phyloP scores from a whole-genome alignment of 1,284 basidiomycete genomes.

The Thecaphora thlaspeos region DNA sequence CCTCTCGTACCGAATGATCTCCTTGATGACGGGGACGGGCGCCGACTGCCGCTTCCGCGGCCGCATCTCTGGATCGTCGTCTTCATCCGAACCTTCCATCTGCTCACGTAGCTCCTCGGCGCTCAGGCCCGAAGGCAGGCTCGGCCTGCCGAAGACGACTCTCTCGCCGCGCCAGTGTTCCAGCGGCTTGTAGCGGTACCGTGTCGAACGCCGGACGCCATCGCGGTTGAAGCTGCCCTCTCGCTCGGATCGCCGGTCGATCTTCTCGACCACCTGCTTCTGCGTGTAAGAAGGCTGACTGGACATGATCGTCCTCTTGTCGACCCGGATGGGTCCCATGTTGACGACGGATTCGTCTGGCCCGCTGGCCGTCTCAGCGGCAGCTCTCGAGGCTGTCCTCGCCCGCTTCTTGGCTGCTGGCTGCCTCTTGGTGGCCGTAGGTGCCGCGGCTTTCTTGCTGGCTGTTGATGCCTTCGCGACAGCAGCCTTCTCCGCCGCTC shows the following conservation, averaged over 20 bases:
- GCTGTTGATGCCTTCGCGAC: no score
- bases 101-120: conserved; percentile 11
- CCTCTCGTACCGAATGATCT: conserved; percentile 76
- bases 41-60: conserved; percentile 15
- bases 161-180: conserved; percentile 93
- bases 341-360: no score
- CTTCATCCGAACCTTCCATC: conserved; percentile 24
- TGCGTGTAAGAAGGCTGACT: no score
- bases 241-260: conserved; percentile 14
- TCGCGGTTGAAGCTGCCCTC: conserved; percentile 55
- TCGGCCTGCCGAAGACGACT: conserved; percentile 67
- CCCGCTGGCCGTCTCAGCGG: no score
- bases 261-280: conserved; percentile 18
- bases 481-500: no score
- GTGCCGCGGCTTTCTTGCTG: no score
- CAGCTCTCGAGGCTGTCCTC: no score
- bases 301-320: no score
- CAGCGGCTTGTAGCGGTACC: conserved; percentile 73
- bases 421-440: no score
- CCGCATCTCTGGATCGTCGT: conserved; percentile 42
- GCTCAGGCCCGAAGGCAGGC: conserved; percentile 20
- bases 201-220: conserved; percentile 73
- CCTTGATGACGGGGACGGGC: conserved; percentile 74
- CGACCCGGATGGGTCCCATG: no score
- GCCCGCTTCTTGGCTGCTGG: no score